phyloP scores from a whole-genome alignment of 306 rosid genomes.

The Ziziphus jujuba region DNA sequence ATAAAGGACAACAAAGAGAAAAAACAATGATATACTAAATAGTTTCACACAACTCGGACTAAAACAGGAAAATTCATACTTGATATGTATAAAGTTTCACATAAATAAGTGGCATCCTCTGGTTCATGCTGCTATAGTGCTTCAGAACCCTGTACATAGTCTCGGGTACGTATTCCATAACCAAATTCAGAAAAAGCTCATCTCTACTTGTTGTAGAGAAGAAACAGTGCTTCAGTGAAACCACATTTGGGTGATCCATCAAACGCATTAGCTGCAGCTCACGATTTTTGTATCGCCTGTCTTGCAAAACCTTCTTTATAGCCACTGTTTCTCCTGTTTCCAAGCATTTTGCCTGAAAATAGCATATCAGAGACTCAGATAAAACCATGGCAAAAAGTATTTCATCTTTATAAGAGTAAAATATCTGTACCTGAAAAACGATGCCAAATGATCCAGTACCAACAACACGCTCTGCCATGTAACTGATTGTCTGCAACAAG shows the following conservation, averaged over 20 bases:
- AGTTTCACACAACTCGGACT: neutral
- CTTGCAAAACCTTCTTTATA: conserved; percentile 93
- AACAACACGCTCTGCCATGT: conserved; percentile 96
- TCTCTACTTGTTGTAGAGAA: conserved; percentile 84
- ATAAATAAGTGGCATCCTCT: conserved; percentile 89
- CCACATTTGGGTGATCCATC: conserved; percentile 93
- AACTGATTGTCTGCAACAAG: conserved; percentile 80
- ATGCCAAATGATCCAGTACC: conserved; percentile 97
- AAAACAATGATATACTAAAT: neutral
- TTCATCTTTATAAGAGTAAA: conserved; percentile 7
- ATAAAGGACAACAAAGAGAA: neutral
- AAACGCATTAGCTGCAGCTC: conserved; percentile 92
- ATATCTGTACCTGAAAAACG: conserved; percentile 78
- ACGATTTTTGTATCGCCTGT: conserved; percentile 84
- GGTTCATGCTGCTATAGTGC: conserved; percentile 77
- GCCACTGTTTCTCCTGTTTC: conserved; percentile 89
- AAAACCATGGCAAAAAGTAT: conserved; percentile 10
- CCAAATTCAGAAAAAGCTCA: conserved; percentile 86
- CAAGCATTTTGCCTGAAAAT: conserved; percentile 79
- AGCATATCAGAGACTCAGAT: conserved; percentile 28
- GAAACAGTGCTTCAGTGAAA: conserved; percentile 83
- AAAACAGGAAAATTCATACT: conserved; percentile 43
- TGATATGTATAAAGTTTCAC: conserved; percentile 92
- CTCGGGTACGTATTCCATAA: conserved; percentile 94
- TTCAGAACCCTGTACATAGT: conserved; percentile 76